Evolutionary conservation across 441 rosid genomes (phyloP).

Genomic region (Erysimum cheiri): DNA sequence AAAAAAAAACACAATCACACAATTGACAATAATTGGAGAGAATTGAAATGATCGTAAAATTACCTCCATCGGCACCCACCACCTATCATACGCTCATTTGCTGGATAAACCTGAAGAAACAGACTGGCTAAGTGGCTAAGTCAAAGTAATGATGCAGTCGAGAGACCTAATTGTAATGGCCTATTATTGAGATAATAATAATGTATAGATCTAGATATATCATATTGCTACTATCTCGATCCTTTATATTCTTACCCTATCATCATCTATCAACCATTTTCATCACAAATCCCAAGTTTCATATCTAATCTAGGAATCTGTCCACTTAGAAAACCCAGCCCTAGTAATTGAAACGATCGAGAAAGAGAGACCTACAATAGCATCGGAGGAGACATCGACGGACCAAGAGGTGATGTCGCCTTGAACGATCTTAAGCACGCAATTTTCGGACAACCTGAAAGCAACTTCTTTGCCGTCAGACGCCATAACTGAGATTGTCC

Average conservation of each 20-base stretch:
- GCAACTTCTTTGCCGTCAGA: constrained; percentile 37
- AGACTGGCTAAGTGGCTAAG: neutral
- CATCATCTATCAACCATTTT: neutral
- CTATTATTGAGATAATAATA: too few relatives aligned
- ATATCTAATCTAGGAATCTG: neutral
- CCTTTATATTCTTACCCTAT: too few relatives aligned
- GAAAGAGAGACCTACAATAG: constrained; percentile 59
- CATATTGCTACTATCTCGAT: too few relatives aligned
- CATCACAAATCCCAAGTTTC: neutral
- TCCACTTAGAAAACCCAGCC: neutral
- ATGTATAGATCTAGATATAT: too few relatives aligned
- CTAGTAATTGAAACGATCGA: constrained; percentile 11
- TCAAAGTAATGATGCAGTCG: neutral
- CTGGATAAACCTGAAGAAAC: constrained; percentile 69
- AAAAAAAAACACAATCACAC: too few relatives aligned
- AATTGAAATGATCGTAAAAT: neutral
- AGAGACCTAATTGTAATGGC: neutral
- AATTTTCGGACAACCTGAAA: constrained; percentile 62
- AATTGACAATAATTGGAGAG: constrained; percentile 6
- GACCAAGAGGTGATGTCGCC: constrained; percentile 93
- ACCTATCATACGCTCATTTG: constrained; percentile 85
- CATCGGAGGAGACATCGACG: constrained; percentile 78
- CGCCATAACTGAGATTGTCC: constrained; percentile 39
- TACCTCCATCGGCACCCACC: constrained; percentile 98
- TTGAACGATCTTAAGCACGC: constrained; percentile 60